Evolutionary conservation across 2,329 filamentous ascomycete species (phyloP).

Genomic region (Diaporthe destruens): DNA sequence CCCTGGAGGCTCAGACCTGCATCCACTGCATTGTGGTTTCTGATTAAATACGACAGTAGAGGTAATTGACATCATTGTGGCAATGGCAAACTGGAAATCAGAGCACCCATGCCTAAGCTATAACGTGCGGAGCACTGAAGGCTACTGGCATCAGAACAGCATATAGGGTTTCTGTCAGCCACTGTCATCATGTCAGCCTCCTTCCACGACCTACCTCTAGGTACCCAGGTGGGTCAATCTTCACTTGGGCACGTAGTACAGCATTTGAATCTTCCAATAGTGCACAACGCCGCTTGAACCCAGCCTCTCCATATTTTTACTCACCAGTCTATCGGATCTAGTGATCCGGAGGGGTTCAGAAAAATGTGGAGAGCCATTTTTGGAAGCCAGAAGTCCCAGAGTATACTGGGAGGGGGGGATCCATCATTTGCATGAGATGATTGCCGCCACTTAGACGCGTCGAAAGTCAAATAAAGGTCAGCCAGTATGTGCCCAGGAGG

Average conservation of each 20-base stretch:
- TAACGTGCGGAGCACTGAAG: neutral
- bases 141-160: neutral
- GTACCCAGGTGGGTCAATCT: too few relatives aligned
- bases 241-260: neutral
- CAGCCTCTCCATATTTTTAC: neutral
- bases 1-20: neutral
- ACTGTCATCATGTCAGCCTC: conserved; percentile 20
- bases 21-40: neutral
- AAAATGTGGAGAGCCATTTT: fast-evolving
- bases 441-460: too few relatives aligned
- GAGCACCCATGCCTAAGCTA: neutral
- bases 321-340: neutral
- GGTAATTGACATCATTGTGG: conserved; percentile 7
- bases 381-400: too few relatives aligned
- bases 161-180: neutral
- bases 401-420: too few relatives aligned
- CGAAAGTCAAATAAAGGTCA: too few relatives aligned
- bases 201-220: too few relatives aligned
- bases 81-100: neutral
- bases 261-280: too few relatives aligned
- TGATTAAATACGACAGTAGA: neutral
- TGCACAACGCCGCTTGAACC: neutral
- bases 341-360: too few relatives aligned
- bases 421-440: neutral
- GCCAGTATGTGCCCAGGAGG: too few relatives aligned